Conservation (phyloP, 1,284 basidiomycete species). For the Melampsora americana region DNA sequence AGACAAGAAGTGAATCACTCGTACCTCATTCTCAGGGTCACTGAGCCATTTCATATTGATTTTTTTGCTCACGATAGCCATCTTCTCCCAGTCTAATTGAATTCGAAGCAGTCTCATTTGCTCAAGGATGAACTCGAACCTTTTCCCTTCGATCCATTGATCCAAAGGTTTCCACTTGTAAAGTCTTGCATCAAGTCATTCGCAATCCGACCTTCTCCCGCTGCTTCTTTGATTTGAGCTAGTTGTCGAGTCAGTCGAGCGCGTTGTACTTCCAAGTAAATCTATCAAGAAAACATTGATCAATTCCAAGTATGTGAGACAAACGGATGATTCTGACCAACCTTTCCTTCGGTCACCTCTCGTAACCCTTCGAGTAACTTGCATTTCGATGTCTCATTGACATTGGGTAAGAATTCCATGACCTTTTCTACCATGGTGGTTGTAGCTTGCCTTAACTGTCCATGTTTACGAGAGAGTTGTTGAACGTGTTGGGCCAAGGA, state of each 20-base stretch:
- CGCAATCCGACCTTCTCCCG: conserved; percentile 70
- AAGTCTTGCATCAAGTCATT: conserved; percentile 79
- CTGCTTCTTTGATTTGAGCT: conserved; percentile 74
- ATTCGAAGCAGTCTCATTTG: conserved; percentile 90
- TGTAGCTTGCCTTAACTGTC: conserved; percentile 85
- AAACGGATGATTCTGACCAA: conserved; percentile 53
- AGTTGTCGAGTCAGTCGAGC: conserved; percentile 86
- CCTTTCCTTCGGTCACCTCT: conserved; percentile 93
- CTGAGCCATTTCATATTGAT: conserved; percentile 91
- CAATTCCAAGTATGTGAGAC: background rate
- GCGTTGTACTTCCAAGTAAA: conserved; percentile 93
- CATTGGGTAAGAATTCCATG: conserved; percentile 73
- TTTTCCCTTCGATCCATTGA: conserved; percentile 98
- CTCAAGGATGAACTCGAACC: conserved; percentile 94
- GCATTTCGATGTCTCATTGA: conserved; percentile 63
- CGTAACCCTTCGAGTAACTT: conserved; percentile 83
- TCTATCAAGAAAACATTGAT: conserved; percentile 59
- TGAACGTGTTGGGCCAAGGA: conserved; percentile 71
- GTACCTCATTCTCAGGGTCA: conserved; percentile 78
- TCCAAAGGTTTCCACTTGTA: conserved; percentile 98
- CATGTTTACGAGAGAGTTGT: conserved; percentile 88
- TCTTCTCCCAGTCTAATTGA: conserved; percentile 77
- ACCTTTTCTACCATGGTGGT: conserved; percentile 84
- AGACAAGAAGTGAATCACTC: conserved; percentile 48
- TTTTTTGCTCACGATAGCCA: conserved; percentile 85